These are phyloP conservation scores for Pseudocercospora eumusae DNA, from an alignment of 2,329 filamentous ascomycete species.

Conservation along the genomic window DNA sequence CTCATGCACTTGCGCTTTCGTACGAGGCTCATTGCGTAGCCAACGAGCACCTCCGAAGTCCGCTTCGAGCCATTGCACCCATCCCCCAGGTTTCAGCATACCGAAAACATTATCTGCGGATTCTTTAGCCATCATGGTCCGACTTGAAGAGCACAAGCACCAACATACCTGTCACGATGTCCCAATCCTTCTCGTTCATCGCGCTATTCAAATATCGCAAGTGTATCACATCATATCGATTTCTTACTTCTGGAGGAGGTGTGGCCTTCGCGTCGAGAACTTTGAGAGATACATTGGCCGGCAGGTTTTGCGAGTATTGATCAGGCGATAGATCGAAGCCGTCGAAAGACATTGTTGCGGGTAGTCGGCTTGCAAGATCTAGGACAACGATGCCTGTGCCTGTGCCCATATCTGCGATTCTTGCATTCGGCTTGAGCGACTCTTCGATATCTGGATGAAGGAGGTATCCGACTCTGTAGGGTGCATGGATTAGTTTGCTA, in stretches of 20 bases:
- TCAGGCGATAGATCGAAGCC: conserved; percentile 7
- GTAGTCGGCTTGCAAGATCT: conserved; percentile 1
- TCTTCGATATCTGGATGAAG: conserved; percentile 5
- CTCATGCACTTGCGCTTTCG: conserved; percentile 6
- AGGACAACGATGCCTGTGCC: conserved; percentile 12
- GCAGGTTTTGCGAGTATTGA: not conserved
- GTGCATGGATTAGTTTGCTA: not conserved
- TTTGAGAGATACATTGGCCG: conserved; percentile 5
- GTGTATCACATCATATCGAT: conserved; percentile 13
- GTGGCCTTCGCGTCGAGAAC: conserved; percentile 8
- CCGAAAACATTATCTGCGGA: conserved; percentile 2
- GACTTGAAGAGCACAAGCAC: not conserved
- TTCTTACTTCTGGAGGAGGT: conserved; percentile 1
- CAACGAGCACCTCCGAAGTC: conserved; percentile 11
- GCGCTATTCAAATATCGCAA: conserved; percentile 4
- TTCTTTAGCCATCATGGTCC: not conserved
- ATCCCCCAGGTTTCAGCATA: conserved; percentile 6
- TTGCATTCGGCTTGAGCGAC: not conserved
- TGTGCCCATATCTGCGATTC: conserved; percentile 11
- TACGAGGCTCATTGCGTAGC: not conserved
- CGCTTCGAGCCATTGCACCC: conserved; percentile 9
- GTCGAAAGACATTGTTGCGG: not conserved
- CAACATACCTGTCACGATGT: conserved; percentile 6
- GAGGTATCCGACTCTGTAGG: conserved; percentile 7
- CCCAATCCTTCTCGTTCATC: conserved; percentile 9